Conservation (phyloP, 2,329 filamentous ascomycete species). For the Pseudogymnoascus sp. region DNA sequence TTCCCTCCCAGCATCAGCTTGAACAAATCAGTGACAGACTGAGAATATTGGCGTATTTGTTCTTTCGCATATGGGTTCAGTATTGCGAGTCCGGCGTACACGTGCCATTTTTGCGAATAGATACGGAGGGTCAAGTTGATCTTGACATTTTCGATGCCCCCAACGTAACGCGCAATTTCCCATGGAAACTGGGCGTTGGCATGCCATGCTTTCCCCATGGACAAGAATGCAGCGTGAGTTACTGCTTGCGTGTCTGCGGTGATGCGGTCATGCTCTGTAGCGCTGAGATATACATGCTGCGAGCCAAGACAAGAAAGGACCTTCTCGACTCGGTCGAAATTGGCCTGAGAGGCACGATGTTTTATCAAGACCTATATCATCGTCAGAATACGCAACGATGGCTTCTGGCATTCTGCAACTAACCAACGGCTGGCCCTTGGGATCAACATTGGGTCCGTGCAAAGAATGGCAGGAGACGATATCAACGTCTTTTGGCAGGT, state of each 20-base stretch:
- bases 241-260: slow-evolving; percentile 98
- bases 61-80: slow-evolving; percentile 85
- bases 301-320: slow-evolving; percentile 78
- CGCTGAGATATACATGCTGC: slow-evolving; percentile 79
- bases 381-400: background rate
- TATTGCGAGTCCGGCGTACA: slow-evolving; percentile 94
- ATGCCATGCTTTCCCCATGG: slow-evolving; percentile 97
- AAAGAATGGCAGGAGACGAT: slow-evolving; percentile 96
- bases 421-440: slow-evolving; percentile 81
- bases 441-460: slow-evolving; percentile 84
- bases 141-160: slow-evolving; percentile 98
- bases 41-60: slow-evolving; percentile 91
- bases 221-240: slow-evolving; percentile 91
- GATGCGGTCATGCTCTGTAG: slow-evolving; percentile 86
- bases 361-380: slow-evolving; percentile 63
- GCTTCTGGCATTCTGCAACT: slow-evolving; percentile 8
- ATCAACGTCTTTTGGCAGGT: slow-evolving; percentile 80
- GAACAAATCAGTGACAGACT: slow-evolving; percentile 86
- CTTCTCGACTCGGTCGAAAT: slow-evolving; percentile 67
- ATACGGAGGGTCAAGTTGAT: slow-evolving; percentile 97
- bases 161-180: slow-evolving; percentile 91
- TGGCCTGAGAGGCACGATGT: slow-evolving; percentile 73
- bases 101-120: slow-evolving; percentile 98
- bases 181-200: slow-evolving; percentile 93
- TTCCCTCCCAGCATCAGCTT: slow-evolving; percentile 93